Evolutionary conservation across 148 eudicot species (phyloP).

Genomic region (Drosera capensis): DNA sequence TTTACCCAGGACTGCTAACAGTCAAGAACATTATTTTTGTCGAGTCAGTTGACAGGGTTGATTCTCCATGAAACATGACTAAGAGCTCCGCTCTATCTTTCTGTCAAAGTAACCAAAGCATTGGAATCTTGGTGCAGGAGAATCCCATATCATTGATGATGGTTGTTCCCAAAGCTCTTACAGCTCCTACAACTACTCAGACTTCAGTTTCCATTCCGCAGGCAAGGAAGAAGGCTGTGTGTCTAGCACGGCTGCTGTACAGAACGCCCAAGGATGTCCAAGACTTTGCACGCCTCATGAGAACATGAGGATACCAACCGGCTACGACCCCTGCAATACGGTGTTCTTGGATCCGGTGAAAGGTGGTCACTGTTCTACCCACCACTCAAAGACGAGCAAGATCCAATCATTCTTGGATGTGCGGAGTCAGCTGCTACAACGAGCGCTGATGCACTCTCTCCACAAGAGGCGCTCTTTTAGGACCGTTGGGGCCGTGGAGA

Average conservation of each 20-base stretch:
- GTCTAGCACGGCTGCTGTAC: too few relatives aligned
- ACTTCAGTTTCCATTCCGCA: constrained; percentile 13
- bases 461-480: constrained; percentile 35
- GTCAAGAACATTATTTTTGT: too few relatives aligned
- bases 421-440: constrained; percentile 60
- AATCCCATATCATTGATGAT: constrained; percentile 24
- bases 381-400: constrained; percentile 20
- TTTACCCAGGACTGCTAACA: too few relatives aligned
- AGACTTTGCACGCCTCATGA: constrained; percentile 31
- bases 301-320: constrained; percentile 7
- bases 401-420: constrained; percentile 40
- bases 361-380: constrained; percentile 8
- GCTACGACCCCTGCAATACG: neutral
- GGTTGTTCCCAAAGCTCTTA: constrained; percentile 43
- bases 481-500: constrained; percentile 59
- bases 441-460: constrained; percentile 42
- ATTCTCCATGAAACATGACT: too few relatives aligned
- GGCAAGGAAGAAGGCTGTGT: constrained; percentile 15
- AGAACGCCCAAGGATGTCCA: constrained; percentile 18
- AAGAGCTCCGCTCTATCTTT: neutral
- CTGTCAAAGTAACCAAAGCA: neutral
- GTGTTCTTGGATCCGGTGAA: neutral
- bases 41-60: too few relatives aligned
- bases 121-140: constrained; percentile 21
- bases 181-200: constrained; percentile 28